Base-by-base conservation (phyloP, 2,329 filamentous ascomycete species). In the Westerdykella aurantiaca region DNA sequence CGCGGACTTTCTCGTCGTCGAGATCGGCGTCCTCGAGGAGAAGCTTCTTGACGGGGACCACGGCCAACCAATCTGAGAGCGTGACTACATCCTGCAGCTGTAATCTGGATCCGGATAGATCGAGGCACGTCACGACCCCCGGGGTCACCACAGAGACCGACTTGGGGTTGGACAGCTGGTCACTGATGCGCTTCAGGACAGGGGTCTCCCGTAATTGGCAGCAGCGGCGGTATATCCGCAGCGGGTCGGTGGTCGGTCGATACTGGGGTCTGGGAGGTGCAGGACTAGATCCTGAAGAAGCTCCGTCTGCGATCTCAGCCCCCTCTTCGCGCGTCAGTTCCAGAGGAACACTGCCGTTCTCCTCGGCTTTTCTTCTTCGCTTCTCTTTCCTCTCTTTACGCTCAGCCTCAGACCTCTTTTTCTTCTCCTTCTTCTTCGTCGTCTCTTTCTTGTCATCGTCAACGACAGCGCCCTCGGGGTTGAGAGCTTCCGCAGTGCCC, bases 181-280 rank as follows among this genome's bases (percentile, higher is more conserved):
- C 88, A 0, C 88, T 91, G 38, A 98, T 85, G 58, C 87, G 88
- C 66, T 94, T 95, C 16, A 97, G 72, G 41, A 96, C 90, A 0
- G 89, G 88, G 0, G 89, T 94, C 69, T 97, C 93, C 45, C 93
- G 81, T 23, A 98, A 72, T 62, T 97, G 91, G 63, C 93, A 97
- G 64, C 93, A 97, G 60, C 93, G 79, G 52, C 91, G 80, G 67
- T 98, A 98, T 58, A 98, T 95, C 45, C 91, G 80, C 12, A 90
- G 81, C 2, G 93, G 91, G 60, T 96, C 93, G 1, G 86, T 95
- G 0, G 91, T 96, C 0, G 91, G 90, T 40, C 79, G 74, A 48
- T 79, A 76, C 58, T 87, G 82, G 13, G 77, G 72, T 49, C 71
- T 78, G 1, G 77, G 69, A 1, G 70, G 60, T 17, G 55, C 50